These are phyloP conservation scores for Hypoxylon sp. DNA, from an alignment of 2,329 filamentous ascomycete species.

Conservation along the genomic window DNA sequence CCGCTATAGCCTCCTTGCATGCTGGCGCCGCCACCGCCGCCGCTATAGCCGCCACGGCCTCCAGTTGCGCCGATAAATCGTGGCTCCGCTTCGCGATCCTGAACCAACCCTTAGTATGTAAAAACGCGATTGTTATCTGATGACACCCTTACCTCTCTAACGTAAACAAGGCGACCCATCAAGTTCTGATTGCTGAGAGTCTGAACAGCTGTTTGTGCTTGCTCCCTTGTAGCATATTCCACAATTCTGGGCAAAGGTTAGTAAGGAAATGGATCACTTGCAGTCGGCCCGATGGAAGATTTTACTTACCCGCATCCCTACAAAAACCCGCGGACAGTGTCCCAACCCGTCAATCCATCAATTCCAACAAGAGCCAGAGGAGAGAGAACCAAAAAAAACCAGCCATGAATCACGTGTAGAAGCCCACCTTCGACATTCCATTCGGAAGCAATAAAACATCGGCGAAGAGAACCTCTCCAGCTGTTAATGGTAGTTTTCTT, in stretches of 20 bases:
- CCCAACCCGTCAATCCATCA: slow-evolving; percentile 99
- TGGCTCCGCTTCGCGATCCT: slow-evolving; percentile 98
- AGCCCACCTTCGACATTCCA: slow-evolving; percentile 99
- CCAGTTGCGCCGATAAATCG: slow-evolving; percentile 86
- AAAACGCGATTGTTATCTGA: slow-evolving; percentile 26
- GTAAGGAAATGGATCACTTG: slow-evolving; percentile 37
- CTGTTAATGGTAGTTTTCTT: slow-evolving; percentile 65
- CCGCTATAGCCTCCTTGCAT: slow-evolving; percentile 65
- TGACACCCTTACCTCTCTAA: slow-evolving; percentile 81
- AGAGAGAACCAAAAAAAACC: slow-evolving; percentile 77
- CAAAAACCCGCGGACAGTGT: slow-evolving; percentile 85
- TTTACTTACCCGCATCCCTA: slow-evolving; percentile 99
- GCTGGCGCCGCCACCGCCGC: slow-evolving; percentile 58
- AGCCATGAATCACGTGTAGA: slow-evolving; percentile 88
- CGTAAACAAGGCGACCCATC: slow-evolving; percentile 98
- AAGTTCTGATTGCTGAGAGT: slow-evolving; percentile 99
- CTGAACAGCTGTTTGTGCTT: slow-evolving; percentile 97
- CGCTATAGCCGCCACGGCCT: slow-evolving; percentile 65
- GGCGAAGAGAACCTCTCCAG: slow-evolving; percentile 99
- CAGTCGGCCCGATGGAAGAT: slow-evolving; percentile 44
- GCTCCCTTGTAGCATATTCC: slow-evolving; percentile 99
- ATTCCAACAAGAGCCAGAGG: slow-evolving; percentile 79
- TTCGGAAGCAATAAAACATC: slow-evolving; percentile 99
- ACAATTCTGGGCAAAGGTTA: slow-evolving; percentile 78
- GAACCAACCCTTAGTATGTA: slow-evolving; percentile 42